phyloP scores from a whole-genome alignment of 805 yeast genomes.

The Saccharomycopsis capsularis region DNA sequence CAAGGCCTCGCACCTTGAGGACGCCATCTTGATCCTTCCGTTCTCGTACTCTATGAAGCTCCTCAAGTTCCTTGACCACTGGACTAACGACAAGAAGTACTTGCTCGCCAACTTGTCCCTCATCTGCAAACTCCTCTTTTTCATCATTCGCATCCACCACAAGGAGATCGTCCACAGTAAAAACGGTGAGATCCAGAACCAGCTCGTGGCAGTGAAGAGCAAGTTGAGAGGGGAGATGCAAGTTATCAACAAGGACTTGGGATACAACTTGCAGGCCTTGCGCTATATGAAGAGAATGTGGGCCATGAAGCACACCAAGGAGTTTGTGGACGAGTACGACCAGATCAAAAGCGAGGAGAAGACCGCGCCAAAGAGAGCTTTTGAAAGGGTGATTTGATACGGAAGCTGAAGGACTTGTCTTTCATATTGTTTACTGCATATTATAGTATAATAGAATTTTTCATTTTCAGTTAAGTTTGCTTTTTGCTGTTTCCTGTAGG shows the following conservation, averaged over 20 bases:
- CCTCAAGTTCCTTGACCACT: slow-evolving; percentile 64
- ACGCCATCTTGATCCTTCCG: slow-evolving; percentile 85
- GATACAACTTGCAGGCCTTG: slow-evolving; percentile 80
- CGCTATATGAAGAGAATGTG: slow-evolving; percentile 68
- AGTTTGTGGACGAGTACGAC: slow-evolving; percentile 63
- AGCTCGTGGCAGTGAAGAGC: slow-evolving; percentile 54
- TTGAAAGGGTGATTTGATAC: slow-evolving; percentile 38
- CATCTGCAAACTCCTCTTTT: slow-evolving; percentile 70
- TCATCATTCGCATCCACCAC: slow-evolving; percentile 65
- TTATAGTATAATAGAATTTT: neutral
- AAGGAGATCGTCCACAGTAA: slow-evolving; percentile 69
- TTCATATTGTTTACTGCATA: too few relatives aligned
- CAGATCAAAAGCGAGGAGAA: slow-evolving; percentile 47
- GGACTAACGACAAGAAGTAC: slow-evolving; percentile 49
- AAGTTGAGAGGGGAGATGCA: slow-evolving; percentile 41
- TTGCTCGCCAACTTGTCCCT: slow-evolving; percentile 48
- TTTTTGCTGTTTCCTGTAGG: neutral
- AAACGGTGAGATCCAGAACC: slow-evolving; percentile 55
- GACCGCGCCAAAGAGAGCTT: slow-evolving; percentile 64
- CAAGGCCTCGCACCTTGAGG: slow-evolving; percentile 81
- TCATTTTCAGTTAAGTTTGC: neutral
- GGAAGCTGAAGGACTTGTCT: too few relatives aligned
- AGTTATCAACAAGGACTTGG: slow-evolving; percentile 58
- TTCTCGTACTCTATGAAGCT: slow-evolving; percentile 73
- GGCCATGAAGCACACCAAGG: slow-evolving; percentile 66